A percentile compares a stretch with the other conserved stretches of the same genome.
These are phyloP conservation scores for Phaeosphaeriaceae sp. DNA, from an alignment of 2,329 filamentous ascomycete genomes.

Conservation along the genomic window DNA sequence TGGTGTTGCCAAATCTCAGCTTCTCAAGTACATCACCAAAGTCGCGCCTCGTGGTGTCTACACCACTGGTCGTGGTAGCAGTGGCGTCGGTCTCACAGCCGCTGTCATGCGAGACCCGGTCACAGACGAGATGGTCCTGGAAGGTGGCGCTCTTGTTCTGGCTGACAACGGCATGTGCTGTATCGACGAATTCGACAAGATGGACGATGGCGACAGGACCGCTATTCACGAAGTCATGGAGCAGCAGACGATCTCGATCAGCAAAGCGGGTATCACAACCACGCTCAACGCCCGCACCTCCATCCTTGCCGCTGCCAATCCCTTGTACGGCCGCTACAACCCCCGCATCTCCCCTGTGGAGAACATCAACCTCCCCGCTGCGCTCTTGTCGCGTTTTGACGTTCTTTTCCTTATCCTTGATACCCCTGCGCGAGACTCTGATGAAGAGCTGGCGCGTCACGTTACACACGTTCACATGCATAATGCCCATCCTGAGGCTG, in stretches of 20 bases:
- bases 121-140: conserved; percentile 84
- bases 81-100: conserved; percentile 81
- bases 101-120: conserved; percentile 86
- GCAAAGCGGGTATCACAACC: conserved; percentile 93
- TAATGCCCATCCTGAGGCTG: conserved; percentile 82
- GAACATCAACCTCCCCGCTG: conserved; percentile 98
- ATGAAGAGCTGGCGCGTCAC: conserved; percentile 93
- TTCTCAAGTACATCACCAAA: conserved; percentile 98
- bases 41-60: conserved; percentile 92
- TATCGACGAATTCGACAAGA: conserved; percentile 89
- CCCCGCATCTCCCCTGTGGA: conserved; percentile 96
- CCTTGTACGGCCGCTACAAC: conserved; percentile 97
- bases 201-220: conserved; percentile 83
- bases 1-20: conserved; percentile 98
- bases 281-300: conserved; percentile 95
- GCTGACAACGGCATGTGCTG: conserved; percentile 87
- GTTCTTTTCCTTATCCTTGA: conserved; percentile 96
- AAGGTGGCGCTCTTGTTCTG: conserved; percentile 80
- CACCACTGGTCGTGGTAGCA: conserved; percentile 81
- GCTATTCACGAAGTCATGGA: conserved; percentile 91
- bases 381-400: conserved; percentile 95
- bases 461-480: conserved; percentile 98
- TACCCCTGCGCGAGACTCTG: conserved; percentile 85
- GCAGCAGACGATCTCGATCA: conserved; percentile 86
- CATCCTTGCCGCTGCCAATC: conserved; percentile 95